These are phyloP conservation scores for Trypanosoma scelopori DNA, from an alignment of 208 protist genomes.

Conservation along the genomic window DNA sequence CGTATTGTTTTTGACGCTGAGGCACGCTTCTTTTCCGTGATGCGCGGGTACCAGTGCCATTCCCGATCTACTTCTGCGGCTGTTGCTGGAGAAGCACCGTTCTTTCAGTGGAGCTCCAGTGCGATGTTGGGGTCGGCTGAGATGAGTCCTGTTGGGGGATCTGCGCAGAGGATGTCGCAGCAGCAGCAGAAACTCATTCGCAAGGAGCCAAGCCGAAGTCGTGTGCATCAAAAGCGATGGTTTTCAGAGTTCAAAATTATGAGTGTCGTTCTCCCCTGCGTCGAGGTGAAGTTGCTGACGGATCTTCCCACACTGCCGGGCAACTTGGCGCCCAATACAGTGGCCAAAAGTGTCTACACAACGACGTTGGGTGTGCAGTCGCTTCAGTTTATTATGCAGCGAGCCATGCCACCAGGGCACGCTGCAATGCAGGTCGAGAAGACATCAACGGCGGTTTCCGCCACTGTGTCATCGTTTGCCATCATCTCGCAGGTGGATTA, in stretches of 20 bases:
- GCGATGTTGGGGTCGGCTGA: not conserved
- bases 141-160: not conserved
- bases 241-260: conserved; percentile 64
- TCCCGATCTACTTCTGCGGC: not conserved
- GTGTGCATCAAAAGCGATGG: conserved; percentile 82
- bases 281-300: conserved; percentile 72
- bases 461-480: conserved; percentile 52
- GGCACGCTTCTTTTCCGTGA: conserved; percentile 2
- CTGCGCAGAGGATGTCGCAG: not conserved
- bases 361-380: conserved; percentile 46
- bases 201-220: conserved; percentile 56
- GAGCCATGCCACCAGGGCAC: conserved; percentile 52
- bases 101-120: not conserved
- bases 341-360: conserved; percentile 59
- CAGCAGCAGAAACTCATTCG: conserved; percentile 1
- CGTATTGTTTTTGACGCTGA: conserved; percentile 15
- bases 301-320: conserved; percentile 48
- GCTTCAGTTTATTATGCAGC: conserved; percentile 51
- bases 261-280: conserved; percentile 57
- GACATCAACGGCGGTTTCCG: conserved; percentile 45
- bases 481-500: conserved; percentile 78
- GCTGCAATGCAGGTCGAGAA: conserved; percentile 37
- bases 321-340: conserved; percentile 26
- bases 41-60: not conserved
- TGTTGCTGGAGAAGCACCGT: not conserved